Evolutionary conservation across 2,329 filamentous ascomycete genomes (phyloP), one percentile per base, ranked within the genome.

Genomic region (Dactylellina cionopaga): DNA sequence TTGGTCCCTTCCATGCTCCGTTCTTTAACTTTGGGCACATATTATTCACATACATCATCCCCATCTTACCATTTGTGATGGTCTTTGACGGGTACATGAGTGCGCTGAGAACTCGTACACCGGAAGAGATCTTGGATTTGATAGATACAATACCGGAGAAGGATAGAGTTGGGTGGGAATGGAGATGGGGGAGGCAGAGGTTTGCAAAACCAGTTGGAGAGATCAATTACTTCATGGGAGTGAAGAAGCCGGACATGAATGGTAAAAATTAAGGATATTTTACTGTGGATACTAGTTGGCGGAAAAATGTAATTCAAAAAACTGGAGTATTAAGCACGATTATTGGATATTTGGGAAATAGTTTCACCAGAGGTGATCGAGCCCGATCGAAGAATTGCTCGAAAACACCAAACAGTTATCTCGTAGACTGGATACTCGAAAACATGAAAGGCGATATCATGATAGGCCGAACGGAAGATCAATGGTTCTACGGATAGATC

Each of bases 71-170:
- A 0, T 85, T 89, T 70, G 85, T 90, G 6, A 80, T 91, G 15
- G 83, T 87, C 0, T 89, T 89, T 76, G 90, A 92, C 79, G 90
- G 90, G 1, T 81, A 86, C 65, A 83, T 92, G 49, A 91, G 88
- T 7, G 86, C 85, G 37, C 78, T 92, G 75, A 82, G 90, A 43
- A 90, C 89, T 5, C 84, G 90, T 62, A 90, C 86, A 2, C 83
- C 88, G 0, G 83, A 85, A 11, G 90, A 92, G 80, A 85, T 91
- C 3, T 81, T 88, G 78, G 77, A 78, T 0, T 78, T 92, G 75
- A 79, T 92, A 74, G 82, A 84, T 62, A 81, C 81, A 2, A 86
- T 85, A 76, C 84, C 83, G 9, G 83, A 56, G 15, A 56, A 82
- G 13, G 76, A 75, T 49, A 77, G 76, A 47, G 78, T 79, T 33